A percentile compares a stretch with the other conserved stretches of the same genome.
Conservation (phyloP, 208 protist genomes). For the Leishmania mexicana region DNA sequence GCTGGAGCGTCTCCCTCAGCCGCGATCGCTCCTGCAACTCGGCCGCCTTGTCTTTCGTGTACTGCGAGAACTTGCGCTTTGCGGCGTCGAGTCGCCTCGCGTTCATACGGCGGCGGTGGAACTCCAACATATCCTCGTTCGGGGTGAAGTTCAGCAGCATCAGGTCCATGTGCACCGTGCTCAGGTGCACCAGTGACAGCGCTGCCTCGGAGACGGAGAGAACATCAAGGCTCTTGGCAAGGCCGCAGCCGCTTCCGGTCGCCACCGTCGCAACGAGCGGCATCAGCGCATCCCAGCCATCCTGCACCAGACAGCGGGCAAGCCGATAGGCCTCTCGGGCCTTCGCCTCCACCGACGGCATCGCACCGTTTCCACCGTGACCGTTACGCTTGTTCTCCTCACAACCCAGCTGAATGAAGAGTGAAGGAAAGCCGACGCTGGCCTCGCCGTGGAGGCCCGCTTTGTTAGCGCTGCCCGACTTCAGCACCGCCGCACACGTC, state of each 20-base stretch:
- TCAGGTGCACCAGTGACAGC: constrained; percentile 73
- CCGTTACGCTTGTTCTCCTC: constrained; percentile 21
- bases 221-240: constrained; percentile 78
- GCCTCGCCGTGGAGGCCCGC: neutral
- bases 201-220: constrained; percentile 44
- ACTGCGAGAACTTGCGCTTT: constrained; percentile 30
- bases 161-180: constrained; percentile 60
- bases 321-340: constrained; percentile 10
- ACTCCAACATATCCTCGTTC: constrained; percentile 42
- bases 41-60: constrained; percentile 16
- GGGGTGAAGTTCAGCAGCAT: constrained; percentile 58
- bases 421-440: neutral
- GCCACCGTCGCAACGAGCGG: constrained; percentile 78
- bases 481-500: neutral
- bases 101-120: constrained; percentile 26
- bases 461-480: neutral
- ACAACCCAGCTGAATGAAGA: neutral
- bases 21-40: constrained; percentile 33
- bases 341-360: constrained; percentile 4
- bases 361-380: neutral
- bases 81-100: constrained; percentile 18
- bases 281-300: constrained; percentile 53
- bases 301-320: constrained; percentile 10
- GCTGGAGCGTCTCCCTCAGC: neutral
- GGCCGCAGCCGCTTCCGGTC: constrained; percentile 82